Conservation (phyloP, 371 early-diverging fungal species). For the Rhizomucor pusillus region DNA sequence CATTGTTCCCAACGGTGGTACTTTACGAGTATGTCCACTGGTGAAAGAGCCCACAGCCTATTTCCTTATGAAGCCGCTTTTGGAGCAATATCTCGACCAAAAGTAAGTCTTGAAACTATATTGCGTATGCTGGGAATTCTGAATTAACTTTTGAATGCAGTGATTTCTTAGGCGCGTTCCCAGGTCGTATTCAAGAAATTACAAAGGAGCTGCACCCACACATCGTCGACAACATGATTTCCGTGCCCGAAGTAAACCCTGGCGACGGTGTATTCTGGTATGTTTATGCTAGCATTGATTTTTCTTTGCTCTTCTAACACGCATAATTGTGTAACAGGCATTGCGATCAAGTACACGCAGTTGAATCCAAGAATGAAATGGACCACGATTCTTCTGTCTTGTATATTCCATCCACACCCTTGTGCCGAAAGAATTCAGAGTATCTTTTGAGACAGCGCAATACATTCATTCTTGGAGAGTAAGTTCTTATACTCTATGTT, state of each 20-base stretch:
- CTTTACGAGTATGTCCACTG: slow-evolving; percentile 39
- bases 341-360: slow-evolving; percentile 41
- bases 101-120: slow-evolving; percentile 13
- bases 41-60: slow-evolving; percentile 37
- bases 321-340: slow-evolving; percentile 12
- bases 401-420: slow-evolving; percentile 37
- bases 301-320: too few relatives aligned
- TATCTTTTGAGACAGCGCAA: slow-evolving; percentile 26
- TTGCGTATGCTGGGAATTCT: too few relatives aligned
- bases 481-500: slow-evolving; percentile 7
- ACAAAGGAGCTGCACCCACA: slow-evolving; percentile 26
- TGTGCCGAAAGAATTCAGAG: slow-evolving; percentile 30
- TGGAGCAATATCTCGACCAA: slow-evolving; percentile 21
- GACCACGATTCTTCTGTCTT: slow-evolving; percentile 35
- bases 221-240: slow-evolving; percentile 36
- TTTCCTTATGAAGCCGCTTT: slow-evolving; percentile 40
- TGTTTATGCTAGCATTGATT: background rate
- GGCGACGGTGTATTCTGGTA: slow-evolving; percentile 46
- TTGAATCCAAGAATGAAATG: slow-evolving; percentile 29
- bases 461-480: slow-evolving; percentile 29
- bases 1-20: slow-evolving; percentile 30
- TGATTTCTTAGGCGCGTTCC: slow-evolving; percentile 37
- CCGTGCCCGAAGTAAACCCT: slow-evolving; percentile 30
- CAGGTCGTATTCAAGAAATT: slow-evolving; percentile 35
- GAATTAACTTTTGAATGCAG: slow-evolving; percentile 10